Base-by-base conservation (phyloP, 129 eudicot genomes). In the Flaveria linearis region DNA sequence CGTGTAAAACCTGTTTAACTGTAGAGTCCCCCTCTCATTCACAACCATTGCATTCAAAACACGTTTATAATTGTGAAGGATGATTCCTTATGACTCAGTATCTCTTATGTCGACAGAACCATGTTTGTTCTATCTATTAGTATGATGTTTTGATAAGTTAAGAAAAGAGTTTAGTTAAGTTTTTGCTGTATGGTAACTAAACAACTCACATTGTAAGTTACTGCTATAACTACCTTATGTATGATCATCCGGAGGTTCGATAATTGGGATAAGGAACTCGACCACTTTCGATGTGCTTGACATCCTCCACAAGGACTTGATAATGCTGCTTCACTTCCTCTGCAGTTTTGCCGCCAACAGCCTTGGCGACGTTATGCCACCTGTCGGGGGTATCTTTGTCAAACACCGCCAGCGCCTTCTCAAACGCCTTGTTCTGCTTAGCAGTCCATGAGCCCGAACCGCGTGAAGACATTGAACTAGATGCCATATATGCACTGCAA, bases 321-420 rank as follows among this genome's bases (percentile, higher is more conserved):
- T 91, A 91, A 83, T 91, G 97, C 66, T 74, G 85, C 86, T 86
- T 88, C 39, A 86, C 91, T 72, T 91, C 97, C 55, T 87, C 94
- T 0, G 82, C 84, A 28, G 94, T 88, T 68, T 88, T 86, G 7
- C 92, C 86, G 23, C 87, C 94, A 52, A 91, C 86, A 8, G 91
- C 92, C 73, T 72, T 83, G 56, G 97, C 97, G 5, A 91, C 88
- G 47, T 91, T 91, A 46, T 80, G 77, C 97, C 97, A 91, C 4
- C 97, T 87, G 82, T 88, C 94, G 2, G 97, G 94, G 4, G 91
- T 85, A 71, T 91, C 94, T 72, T 78, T 86, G 85, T 88, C 97
- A 60, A 72, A 88, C 77, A 88, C 86, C n/a, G 94, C 94, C 60
- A 91, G 41, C 39, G 97, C 97, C 84, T 61, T 83, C 77, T 91